Evolutionary conservation across 1,284 basidiomycete species (phyloP), one percentile per base, ranked within the genome.

Genomic region (Sporisorium scitamineum): DNA sequence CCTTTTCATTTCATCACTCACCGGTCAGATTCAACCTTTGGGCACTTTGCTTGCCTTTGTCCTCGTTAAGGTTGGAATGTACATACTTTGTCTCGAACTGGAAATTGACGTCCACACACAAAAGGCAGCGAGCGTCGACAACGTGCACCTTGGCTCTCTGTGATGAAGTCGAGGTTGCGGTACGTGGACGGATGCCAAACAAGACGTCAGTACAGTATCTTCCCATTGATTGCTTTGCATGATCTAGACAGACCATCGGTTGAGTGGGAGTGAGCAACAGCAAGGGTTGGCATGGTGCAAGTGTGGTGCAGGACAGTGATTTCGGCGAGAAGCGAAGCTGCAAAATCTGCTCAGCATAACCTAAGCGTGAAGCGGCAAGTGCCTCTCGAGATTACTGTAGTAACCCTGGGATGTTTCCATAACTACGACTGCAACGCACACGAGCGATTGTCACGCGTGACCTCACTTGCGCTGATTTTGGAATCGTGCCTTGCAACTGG

Each of bases 11-110:
- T 56, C 24, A 27, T 47, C 44, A 14, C 44, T 44, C 10, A 9
- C n/a, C 39, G 39, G 39, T 8, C 39, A 18, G 39, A 20, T 1
- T 18, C 39, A 20, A 42, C 39, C 39, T 42, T 20, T 42, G 39
- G 18, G 37, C 37, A 18, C 4, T 8, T 34, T 34, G 32, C 32
- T 34, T 34, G 32, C 16, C 37, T 39, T n/a, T 39, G 16, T 16
- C 39, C 20, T 20, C 13, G 11, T 37, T 14, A 52, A 11, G 18
- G 10, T 52, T 52, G 50, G 50, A 52, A 50, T 29, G 50, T 34
- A 52, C 29, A 34, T 52, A 52, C 29, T 52, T 52, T 34, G 31
- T 20, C 24, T 20, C 14, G 50, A 32, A 52, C 44, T 47, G 44
- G 44, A 13, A 52, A 37, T 22, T 4, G 10, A 5, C 13, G 11